phyloP scores from a whole-genome alignment of 441 rosid species.

The Populus hybrid region DNA sequence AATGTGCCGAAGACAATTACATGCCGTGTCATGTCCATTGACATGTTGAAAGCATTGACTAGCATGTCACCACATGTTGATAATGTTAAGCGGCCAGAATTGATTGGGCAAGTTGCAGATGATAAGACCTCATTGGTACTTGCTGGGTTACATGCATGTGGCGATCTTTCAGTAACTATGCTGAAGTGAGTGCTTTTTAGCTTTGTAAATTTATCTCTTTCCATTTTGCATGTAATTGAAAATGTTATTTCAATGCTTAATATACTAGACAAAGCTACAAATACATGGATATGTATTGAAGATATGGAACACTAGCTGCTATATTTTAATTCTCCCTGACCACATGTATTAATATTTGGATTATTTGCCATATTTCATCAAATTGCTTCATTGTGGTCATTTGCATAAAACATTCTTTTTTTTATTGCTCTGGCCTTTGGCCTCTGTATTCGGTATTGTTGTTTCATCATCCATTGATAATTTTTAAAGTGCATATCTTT shows the following conservation, averaged over 20 bases:
- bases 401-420: neutral
- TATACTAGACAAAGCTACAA: neutral
- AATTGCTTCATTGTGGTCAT: neutral
- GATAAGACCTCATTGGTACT: constrained; percentile 54
- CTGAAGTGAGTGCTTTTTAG: constrained; percentile 52
- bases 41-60: constrained; percentile 58
- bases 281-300: neutral
- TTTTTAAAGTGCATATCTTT: neutral
- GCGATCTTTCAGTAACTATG: constrained; percentile 95
- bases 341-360: neutral
- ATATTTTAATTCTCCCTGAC: too few relatives aligned
- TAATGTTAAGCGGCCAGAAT: constrained; percentile 31
- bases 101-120: constrained; percentile 25
- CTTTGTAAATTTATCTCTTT: constrained; percentile 2
- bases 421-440: neutral
- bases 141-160: constrained; percentile 97
- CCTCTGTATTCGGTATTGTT: neutral
- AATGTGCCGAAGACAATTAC: constrained; percentile 70
- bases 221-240: neutral
- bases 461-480: neutral
- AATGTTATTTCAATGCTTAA: neutral
- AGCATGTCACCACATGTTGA: constrained; percentile 24
- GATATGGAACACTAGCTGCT: too few relatives aligned
- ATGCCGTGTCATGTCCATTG: constrained; percentile 58
- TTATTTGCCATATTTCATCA: neutral